phyloP scores from a whole-genome alignment of 129 eudicot genomes.

The Flaveria trinervia region DNA sequence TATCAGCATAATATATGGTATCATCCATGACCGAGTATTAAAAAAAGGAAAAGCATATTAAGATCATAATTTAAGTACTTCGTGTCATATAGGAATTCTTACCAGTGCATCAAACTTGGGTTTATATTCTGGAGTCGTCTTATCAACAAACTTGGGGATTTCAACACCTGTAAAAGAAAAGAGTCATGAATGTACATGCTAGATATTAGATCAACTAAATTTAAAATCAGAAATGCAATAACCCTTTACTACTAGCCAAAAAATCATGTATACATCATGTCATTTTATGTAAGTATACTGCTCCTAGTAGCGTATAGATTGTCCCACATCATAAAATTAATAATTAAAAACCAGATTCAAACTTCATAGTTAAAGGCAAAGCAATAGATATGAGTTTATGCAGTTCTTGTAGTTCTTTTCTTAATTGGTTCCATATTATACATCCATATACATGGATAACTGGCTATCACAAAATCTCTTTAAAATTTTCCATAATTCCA shows the following conservation, averaged over 20 bases:
- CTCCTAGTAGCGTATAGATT: background rate
- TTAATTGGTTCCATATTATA: too few species aligned
- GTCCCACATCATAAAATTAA: background rate
- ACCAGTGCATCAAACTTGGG: slow-evolving; percentile 86
- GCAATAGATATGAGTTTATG: background rate
- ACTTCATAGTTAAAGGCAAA: background rate
- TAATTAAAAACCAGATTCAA: background rate
- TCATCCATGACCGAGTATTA: background rate
- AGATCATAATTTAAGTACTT: background rate
- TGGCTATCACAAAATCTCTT: background rate
- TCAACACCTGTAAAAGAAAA: slow-evolving; percentile 51
- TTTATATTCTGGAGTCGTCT: slow-evolving; percentile 76
- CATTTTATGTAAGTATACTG: background rate
- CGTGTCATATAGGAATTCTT: slow-evolving; percentile 21
- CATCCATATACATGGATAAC: background rate
- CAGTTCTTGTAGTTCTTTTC: background rate
- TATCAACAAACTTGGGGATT: slow-evolving; percentile 87
- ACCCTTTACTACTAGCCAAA: background rate
- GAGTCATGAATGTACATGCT: background rate
- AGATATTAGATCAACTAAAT: background rate
- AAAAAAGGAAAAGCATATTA: background rate
- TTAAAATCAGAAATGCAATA: background rate
- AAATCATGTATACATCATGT: background rate
- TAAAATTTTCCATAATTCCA: background rate
- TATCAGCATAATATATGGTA: background rate